phyloP scores from a whole-genome alignment of 2,329 filamentous ascomycete genomes.

The Pyrenophora tritici-repentis region DNA sequence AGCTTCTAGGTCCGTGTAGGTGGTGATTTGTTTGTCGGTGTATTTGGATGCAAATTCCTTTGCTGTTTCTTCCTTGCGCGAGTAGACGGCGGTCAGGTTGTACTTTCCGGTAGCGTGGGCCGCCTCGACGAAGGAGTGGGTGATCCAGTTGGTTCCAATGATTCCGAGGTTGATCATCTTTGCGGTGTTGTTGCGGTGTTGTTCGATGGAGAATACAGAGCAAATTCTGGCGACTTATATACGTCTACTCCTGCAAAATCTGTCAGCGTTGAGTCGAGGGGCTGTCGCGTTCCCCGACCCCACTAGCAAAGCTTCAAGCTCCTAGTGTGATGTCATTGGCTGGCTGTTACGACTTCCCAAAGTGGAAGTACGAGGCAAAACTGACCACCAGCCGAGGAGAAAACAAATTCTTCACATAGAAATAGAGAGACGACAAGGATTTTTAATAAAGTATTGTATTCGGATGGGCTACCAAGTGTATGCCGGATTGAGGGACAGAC shows the following conservation, averaged over 20 bases:
- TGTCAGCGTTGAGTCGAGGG: constrained; percentile 8
- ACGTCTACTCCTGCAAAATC: background rate
- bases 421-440: background rate
- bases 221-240: background rate
- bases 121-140: constrained; percentile 53
- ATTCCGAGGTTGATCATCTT: constrained; percentile 51
- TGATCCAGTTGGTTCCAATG: constrained; percentile 58
- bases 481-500: constrained; percentile 3
- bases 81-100: constrained; percentile 54
- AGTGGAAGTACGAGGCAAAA: constrained; percentile 11
- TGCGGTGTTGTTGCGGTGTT: background rate
- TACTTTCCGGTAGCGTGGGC: constrained; percentile 52
- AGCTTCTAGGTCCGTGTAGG: constrained; percentile 49
- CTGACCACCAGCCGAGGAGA: background rate
- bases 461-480: constrained; percentile 6
- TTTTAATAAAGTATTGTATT: constrained; percentile 8
- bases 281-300: constrained; percentile 15
- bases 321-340: constrained; percentile 23
- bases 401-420: background rate
- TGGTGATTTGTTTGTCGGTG: constrained; percentile 29
- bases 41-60: constrained; percentile 52
- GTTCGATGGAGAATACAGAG: background rate
- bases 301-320: constrained; percentile 15
- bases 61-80: constrained; percentile 51
- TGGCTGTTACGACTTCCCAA: constrained; percentile 20